Base-by-base conservation (phyloP, 139 green algal species). In the Volvox africanus region DNA sequence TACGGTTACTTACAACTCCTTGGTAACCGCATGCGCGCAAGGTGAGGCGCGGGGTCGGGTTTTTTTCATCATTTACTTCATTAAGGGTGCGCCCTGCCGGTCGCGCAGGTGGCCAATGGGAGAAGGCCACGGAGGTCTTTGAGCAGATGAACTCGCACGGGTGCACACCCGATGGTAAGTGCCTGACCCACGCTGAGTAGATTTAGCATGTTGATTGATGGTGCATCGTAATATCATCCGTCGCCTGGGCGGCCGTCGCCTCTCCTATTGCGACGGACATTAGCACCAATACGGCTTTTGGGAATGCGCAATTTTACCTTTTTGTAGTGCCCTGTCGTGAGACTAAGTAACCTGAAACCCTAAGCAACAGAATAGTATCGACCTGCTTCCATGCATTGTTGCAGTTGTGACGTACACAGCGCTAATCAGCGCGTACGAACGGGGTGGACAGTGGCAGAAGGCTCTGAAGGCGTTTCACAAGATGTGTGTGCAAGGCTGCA, bases 401-500 rank as follows among this genome's bases (percentile, higher is more conserved):
- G 82, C 83, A 89, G 83, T 97, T 20, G 97, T 99, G 50, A 98
- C 97, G 0, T 98, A 97, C 94, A 98, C 96, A 1, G 95, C 96
- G 12, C 94, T 99, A 6, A 98, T 99, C 89, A 95, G 91, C 28
- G 96, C 96, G 0, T 97, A 95, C 75, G 97, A 97, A 76, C 94
- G 95, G 24, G 94, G 95, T 12, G 95, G 95, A 3, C 94, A 97
- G 85, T 97, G 96, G 96, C 93, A 92, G 68, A 89, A 91, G 44
- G 95, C 95, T 19, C 92, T 98, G 71, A 36, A 91, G 20, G 93
- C 91, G 14, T 97, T 96, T 80, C 80, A 95, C 28, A 90, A 93
- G 65, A 97, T 97, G 95, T 88, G 93, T 1, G n/a, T 73, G n/a
- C 73, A 91, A 28, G 88, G 94, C 82, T 97, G 94, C 93, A 92